Base-by-base conservation (phyloP, 371 early-diverging fungal species). In the Lichtheimia hyalospora region DNA sequence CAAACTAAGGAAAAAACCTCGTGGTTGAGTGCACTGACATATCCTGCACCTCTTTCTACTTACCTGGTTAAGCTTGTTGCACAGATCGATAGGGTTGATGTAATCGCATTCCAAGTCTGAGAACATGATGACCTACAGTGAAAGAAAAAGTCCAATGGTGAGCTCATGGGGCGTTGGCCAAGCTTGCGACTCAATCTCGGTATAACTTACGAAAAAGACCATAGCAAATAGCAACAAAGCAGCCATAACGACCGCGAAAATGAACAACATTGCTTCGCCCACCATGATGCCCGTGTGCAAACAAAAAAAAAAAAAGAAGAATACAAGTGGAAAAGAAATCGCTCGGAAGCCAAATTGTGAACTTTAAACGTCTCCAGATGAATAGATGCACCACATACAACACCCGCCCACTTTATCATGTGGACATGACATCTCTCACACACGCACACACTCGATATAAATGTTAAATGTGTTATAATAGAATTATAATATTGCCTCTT, bases 61-160 rank as follows among this genome's bases (percentile, higher is more conserved):
- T 82, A 93, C 96, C 85, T 90, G 93, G 74, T 98, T 98, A 61
- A 98, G 82, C 69, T 90, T 93, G 78, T 91, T 92, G 82, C 96
- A 96, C 52, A 96, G 86, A 75, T 98, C 98, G 70, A 98, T 98
- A 7, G 98, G 98, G 75, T 98, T 98, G 77, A 98, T 94, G 79
- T 96, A 98, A 67, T 98, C 98, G 81, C 93, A 92, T 83, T 96
- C 95, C 63, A 94, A 83, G 76, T 93, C 94, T 24, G 94, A 93
- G 68, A 94, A 92, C 91, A 91, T 89, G 66, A 93, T 93, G 61
- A 93, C 91, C 94, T 93, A 79, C 52, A 60, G 13, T 39, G 52
- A 18, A 39, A 61, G 57, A 44, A 5, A 15, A 13, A 65, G 34
- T 46, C 41, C 62, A 46, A 49, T 50, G 7, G 16, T 39, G 5